Evolutionary conservation across 768 basidiomycete species (phyloP).

Genomic region (Aureoboletus auriporus): DNA sequence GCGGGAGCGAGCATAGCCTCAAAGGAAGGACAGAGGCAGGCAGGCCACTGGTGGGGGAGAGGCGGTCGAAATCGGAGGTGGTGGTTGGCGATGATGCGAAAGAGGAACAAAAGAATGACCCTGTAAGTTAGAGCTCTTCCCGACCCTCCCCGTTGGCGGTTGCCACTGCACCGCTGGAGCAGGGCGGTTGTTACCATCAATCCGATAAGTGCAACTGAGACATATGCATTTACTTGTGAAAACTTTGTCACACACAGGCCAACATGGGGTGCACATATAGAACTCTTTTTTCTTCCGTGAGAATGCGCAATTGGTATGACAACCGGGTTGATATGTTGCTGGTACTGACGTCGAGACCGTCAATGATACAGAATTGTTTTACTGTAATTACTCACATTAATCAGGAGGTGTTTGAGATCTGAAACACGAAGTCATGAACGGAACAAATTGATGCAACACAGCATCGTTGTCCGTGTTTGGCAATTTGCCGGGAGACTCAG

Average conservation of each 20-base stretch:
- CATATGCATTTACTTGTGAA: too few species aligned
- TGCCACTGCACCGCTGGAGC: constrained; percentile 10
- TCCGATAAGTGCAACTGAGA: neutral
- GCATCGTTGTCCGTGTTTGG: neutral
- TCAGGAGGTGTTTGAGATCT: neutral
- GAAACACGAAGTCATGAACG: neutral
- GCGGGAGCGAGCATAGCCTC: constrained; percentile 30
- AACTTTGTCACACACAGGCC: neutral
- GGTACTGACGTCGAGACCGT: too few species aligned
- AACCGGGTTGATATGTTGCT: neutral
- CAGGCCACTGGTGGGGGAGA: constrained; percentile 35
- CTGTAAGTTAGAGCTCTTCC: constrained; percentile 1
- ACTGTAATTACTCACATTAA: too few species aligned
- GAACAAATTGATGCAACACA: too few species aligned
- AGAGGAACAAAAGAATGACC: constrained; percentile 8
- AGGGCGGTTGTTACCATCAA: constrained; percentile 14
- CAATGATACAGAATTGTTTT: too few species aligned
- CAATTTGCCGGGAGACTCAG: neutral
- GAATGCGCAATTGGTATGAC: neutral
- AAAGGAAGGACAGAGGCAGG: constrained; percentile 39
- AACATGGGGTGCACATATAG: neutral
- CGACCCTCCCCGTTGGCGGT: constrained; percentile 12
- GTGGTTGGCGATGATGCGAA: constrained; percentile 26
- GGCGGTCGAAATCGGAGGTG: constrained; percentile 2
- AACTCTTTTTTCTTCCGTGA: neutral